Conservation (phyloP, 2,329 filamentous ascomycete genomes). For the Xylariaceae sp. region DNA sequence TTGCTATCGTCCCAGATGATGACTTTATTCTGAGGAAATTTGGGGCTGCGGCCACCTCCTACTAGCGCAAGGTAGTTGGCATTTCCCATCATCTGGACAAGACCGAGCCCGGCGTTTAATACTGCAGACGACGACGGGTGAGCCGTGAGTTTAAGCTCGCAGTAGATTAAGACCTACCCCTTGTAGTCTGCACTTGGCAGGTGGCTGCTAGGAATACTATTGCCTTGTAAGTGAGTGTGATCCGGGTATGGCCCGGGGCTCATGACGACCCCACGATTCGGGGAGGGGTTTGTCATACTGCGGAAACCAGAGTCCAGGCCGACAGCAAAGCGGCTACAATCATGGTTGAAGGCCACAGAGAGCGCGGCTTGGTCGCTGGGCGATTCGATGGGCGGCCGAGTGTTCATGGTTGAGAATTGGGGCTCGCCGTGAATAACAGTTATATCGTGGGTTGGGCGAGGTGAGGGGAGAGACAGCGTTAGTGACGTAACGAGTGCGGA, state of each 20-base stretch:
- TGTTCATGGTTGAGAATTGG: slow-evolving; percentile 64
- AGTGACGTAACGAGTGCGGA: slow-evolving; percentile 17
- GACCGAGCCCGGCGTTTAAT: slow-evolving; percentile 75
- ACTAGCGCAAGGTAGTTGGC: slow-evolving; percentile 86
- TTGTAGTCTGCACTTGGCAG: slow-evolving; percentile 59
- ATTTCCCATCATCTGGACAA: slow-evolving; percentile 80
- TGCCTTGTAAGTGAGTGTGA: slow-evolving; percentile 24
- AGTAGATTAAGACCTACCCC: slow-evolving; percentile 33
- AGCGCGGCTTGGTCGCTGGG: slow-evolving; percentile 69
- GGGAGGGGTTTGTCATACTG: slow-evolving; percentile 47
- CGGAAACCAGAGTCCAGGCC: slow-evolving; percentile 82
- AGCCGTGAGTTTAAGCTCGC: neutral
- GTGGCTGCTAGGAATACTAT: slow-evolving; percentile 68
- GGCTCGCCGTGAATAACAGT: slow-evolving; percentile 4
- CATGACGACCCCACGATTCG: too few relatives aligned
- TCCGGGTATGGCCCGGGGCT: too few relatives aligned
- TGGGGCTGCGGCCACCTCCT: slow-evolving; percentile 78
- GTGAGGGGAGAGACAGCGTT: slow-evolving; percentile 11
- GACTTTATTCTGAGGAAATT: slow-evolving; percentile 84
- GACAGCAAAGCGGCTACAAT: slow-evolving; percentile 79
- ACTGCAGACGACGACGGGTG: slow-evolving; percentile 16
- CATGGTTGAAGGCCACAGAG: slow-evolving; percentile 79
- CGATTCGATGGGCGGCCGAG: slow-evolving; percentile 76
- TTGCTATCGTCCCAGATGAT: slow-evolving; percentile 90
- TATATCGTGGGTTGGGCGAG: slow-evolving; percentile 5